Evolutionary conservation across 352 stramenopile genomes (phyloP).

Genomic region (Phytophthora tubulina): DNA sequence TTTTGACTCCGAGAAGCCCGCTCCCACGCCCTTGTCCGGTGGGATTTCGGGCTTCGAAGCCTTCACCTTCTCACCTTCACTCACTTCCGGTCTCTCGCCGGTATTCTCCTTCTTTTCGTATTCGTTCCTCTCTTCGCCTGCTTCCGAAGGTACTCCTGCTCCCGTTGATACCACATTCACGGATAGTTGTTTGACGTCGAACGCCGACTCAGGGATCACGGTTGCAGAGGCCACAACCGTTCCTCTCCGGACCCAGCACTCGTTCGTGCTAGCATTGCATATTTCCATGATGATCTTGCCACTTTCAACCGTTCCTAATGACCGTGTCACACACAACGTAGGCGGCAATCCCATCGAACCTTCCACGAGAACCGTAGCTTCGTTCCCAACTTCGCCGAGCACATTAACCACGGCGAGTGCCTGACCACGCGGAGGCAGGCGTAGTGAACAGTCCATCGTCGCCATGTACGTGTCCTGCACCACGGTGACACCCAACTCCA

Average conservation of each 20-base stretch:
- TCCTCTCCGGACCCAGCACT: constrained; percentile 6
- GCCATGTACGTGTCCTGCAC: constrained; percentile 11
- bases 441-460: background rate
- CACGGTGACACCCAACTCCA: background rate
- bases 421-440: background rate
- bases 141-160: too few species aligned
- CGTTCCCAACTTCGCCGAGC: background rate
- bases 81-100: too few species aligned
- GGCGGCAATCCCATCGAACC: background rate
- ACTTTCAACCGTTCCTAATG: background rate
- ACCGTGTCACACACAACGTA: constrained; percentile 2
- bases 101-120: too few species aligned
- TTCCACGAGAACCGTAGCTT: background rate
- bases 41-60: background rate
- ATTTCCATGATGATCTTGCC: constrained; percentile 2
- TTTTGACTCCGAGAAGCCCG: too few species aligned
- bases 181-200: background rate
- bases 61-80: background rate
- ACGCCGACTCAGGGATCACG: constrained; percentile 3
- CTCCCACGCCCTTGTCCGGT: background rate
- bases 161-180: background rate
- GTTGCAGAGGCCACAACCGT: background rate
- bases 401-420: background rate
- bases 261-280: constrained; percentile 16
- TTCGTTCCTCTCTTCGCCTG: too few species aligned